Conservation (phyloP, 345 rosid genomes). For the Dimocarpus longan region DNA sequence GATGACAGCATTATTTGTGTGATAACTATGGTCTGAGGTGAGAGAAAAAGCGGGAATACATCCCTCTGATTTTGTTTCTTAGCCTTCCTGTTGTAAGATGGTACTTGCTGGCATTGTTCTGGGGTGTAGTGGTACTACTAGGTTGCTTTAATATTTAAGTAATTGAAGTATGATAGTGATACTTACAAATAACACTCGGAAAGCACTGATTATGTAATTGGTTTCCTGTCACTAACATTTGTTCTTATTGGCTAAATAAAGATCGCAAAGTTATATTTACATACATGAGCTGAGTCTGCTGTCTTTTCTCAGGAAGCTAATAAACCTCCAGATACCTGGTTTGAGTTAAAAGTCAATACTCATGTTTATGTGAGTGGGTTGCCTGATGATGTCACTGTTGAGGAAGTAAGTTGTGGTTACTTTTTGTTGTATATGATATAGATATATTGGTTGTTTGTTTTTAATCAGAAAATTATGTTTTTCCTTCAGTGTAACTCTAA, state of each 20-base stretch:
- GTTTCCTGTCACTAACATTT: background rate
- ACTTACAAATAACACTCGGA: too few relatives aligned
- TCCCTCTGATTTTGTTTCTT: background rate
- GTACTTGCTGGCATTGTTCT: background rate
- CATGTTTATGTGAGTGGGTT: constrained; percentile 93
- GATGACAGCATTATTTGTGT: background rate
- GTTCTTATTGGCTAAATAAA: background rate
- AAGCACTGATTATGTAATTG: constrained; percentile 9
- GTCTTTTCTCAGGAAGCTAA: constrained; percentile 70
- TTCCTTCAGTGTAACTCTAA: constrained; percentile 29
- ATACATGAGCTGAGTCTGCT: background rate
- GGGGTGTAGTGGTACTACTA: background rate
- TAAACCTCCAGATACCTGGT: constrained; percentile 96
- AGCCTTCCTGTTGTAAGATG: background rate
- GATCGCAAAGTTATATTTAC: constrained; percentile 2
- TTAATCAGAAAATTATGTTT: background rate
- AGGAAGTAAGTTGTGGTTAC: constrained; percentile 67
- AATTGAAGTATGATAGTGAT: background rate
- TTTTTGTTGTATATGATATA: background rate
- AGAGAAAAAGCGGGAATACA: background rate
- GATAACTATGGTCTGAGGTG: background rate
- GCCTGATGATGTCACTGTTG: constrained; percentile 84
- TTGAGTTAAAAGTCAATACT: constrained; percentile 94
- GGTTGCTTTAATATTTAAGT: background rate
- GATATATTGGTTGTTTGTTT: background rate